A percentile compares a stretch with the other conserved stretches of the same genome.
Conservation (phyloP, 1,284 basidiomycete species). For the Papiliotrema nemorosa region DNA sequence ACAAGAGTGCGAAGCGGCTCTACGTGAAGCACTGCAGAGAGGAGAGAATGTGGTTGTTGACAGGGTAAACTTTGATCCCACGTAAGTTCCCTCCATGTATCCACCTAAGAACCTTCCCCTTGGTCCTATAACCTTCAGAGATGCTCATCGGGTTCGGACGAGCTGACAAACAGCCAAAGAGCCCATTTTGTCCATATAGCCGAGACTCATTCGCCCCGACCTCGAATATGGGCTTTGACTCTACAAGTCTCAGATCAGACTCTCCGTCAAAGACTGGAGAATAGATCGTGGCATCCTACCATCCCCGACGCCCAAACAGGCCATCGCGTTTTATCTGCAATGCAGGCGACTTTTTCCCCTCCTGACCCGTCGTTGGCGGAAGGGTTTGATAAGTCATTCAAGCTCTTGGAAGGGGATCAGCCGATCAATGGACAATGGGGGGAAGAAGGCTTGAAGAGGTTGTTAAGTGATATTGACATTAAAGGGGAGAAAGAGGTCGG, state of each 20-base stretch:
- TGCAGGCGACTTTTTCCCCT: constrained; percentile 27
- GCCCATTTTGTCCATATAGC: constrained; percentile 44
- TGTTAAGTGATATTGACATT: constrained; percentile 12
- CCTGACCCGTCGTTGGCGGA: constrained; percentile 26
- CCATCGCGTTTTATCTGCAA: constrained; percentile 35
- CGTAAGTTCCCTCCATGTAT: constrained; percentile 23
- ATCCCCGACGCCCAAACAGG: constrained; percentile 36
- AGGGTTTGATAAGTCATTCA: constrained; percentile 34
- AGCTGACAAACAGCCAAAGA: constrained; percentile 34
- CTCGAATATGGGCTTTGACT: constrained; percentile 23
- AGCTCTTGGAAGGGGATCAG: constrained; percentile 24
- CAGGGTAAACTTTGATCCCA: constrained; percentile 42
- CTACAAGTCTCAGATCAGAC: constrained; percentile 20
- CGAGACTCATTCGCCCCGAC: constrained; percentile 9
- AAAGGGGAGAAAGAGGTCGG: constrained; percentile 3
- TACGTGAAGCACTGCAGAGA: constrained; percentile 22
- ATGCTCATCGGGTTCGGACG: background rate
- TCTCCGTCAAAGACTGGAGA: constrained; percentile 27
- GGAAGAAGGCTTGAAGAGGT: constrained; percentile 4
- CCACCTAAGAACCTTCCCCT: background rate
- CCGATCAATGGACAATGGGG: constrained; percentile 24
- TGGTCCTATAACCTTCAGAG: background rate
- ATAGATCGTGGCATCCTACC: constrained; percentile 40
- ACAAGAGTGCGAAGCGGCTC: constrained; percentile 41
- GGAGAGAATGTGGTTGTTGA: constrained; percentile 47